These are phyloP conservation scores for Hyphopichia homilentoma DNA, from an alignment of 805 yeast species.

Conservation along the genomic window DNA sequence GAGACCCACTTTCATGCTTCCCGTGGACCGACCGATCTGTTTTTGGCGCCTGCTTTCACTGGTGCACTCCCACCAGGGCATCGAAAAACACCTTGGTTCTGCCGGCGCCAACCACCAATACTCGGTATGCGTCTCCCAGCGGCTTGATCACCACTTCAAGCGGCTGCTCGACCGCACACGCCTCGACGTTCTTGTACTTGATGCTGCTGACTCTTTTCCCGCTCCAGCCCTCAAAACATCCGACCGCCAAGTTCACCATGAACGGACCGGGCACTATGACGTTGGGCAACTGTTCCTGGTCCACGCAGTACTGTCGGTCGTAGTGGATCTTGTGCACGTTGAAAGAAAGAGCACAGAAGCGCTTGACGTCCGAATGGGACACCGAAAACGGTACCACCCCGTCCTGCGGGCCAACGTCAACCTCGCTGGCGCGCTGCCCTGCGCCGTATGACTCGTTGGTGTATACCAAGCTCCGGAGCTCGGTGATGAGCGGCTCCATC, in stretches of 20 bases:
- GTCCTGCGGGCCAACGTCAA: slow-evolving; percentile 2
- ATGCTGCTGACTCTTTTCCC: slow-evolving; percentile 22
- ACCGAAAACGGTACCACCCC: slow-evolving; percentile 24
- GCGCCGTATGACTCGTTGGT: slow-evolving; percentile 36
- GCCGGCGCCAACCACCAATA: neutral
- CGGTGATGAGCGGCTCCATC: slow-evolving; percentile 35
- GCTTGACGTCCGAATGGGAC: slow-evolving; percentile 43
- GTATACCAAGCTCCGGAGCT: slow-evolving; percentile 60
- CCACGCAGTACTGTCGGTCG: slow-evolving; percentile 51
- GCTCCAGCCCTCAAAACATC: slow-evolving; percentile 10
- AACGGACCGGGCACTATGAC: slow-evolving; percentile 82
- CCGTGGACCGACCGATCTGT: no score
- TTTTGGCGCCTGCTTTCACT: no score
- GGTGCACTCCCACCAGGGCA: no score
- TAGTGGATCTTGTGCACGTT: slow-evolving; percentile 86
- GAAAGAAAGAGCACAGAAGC: slow-evolving; percentile 73
- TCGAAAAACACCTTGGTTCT: no score
- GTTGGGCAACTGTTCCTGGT: slow-evolving; percentile 55
- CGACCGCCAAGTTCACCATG: slow-evolving; percentile 55
- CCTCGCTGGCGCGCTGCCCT: neutral
- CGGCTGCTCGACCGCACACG: slow-evolving; percentile 48
- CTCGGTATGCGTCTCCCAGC: no score
- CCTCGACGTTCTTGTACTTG: slow-evolving; percentile 47
- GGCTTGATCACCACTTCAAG: no score
- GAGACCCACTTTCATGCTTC: no score